These are phyloP conservation scores for Sporobolomyces phaffii DNA, from an alignment of 768 basidiomycete species.

Conservation along the genomic window DNA sequence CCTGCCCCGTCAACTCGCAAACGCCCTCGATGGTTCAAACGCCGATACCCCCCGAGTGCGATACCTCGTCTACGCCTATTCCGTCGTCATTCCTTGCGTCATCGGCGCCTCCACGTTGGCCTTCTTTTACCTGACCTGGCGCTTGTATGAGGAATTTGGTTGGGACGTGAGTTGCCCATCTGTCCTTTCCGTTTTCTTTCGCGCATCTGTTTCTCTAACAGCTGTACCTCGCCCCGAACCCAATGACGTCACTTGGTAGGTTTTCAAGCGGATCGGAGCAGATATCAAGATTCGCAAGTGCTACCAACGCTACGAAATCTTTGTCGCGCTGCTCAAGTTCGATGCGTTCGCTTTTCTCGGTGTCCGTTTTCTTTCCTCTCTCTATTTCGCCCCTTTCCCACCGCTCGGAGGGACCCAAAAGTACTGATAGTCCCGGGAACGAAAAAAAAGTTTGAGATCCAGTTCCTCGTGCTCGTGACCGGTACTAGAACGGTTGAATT, in stretches of 20 bases:
- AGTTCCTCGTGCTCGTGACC: constrained; percentile 36
- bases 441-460: constrained; percentile 14
- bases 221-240: too few species aligned
- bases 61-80: constrained; percentile 11
- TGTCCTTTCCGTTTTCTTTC: neutral
- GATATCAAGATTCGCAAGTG: neutral
- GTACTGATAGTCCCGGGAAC: too few species aligned
- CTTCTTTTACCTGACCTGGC: constrained; percentile 13
- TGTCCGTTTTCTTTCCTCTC: neutral
- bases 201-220: too few species aligned
- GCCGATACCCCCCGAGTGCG: constrained; percentile 24
- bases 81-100: constrained; percentile 29
- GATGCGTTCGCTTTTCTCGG: constrained; percentile 26
- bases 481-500: constrained; percentile 32
- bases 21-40: constrained; percentile 17
- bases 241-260: neutral
- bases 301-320: constrained; percentile 11
- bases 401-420: too few species aligned
- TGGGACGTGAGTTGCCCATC: constrained; percentile 6
- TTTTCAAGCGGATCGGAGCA: constrained; percentile 32
- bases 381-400: neutral
- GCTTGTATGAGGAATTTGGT: constrained; percentile 30
- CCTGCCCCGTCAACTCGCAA: constrained; percentile 20
- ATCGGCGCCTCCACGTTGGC: constrained; percentile 5
- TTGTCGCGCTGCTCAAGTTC: constrained; percentile 31